These are phyloP conservation scores for Wallacemonas collosoma DNA, from an alignment of 208 protist genomes.

Conservation along the genomic window DNA sequence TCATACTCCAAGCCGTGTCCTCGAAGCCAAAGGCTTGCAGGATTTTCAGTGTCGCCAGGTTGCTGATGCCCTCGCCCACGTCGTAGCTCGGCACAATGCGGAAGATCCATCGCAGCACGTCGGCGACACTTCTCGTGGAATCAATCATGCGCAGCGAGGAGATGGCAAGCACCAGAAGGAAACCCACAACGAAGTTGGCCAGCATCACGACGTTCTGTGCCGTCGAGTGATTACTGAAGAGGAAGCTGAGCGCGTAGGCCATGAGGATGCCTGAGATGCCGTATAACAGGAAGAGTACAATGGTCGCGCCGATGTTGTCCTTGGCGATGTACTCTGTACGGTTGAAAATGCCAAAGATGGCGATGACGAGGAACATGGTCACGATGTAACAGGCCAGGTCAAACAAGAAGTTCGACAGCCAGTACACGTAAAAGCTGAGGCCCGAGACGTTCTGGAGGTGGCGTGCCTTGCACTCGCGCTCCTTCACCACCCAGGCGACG, in stretches of 20 bases:
- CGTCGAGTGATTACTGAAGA: constrained; percentile 56
- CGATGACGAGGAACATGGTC: constrained; percentile 47
- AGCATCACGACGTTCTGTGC: constrained; percentile 67
- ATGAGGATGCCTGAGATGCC: constrained; percentile 47
- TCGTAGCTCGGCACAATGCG: constrained; percentile 63
- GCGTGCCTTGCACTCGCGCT: constrained; percentile 51
- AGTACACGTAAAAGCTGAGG: constrained; percentile 57
- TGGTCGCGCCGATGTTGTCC: constrained; percentile 36
- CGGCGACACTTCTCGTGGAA: constrained; percentile 33
- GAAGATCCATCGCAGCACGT: constrained; percentile 47
- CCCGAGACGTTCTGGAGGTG: constrained; percentile 68
- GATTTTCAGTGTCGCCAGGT: constrained; percentile 29
- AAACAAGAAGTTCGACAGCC: constrained; percentile 69
- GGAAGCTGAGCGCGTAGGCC: constrained; percentile 51
- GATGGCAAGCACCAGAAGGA: constrained; percentile 51
- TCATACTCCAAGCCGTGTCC: constrained; percentile 32
- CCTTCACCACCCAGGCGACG: constrained; percentile 56
- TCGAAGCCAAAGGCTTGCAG: constrained; percentile 22
- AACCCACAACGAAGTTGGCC: constrained; percentile 64
- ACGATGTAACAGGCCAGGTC: constrained; percentile 54
- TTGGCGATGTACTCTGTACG: constrained; percentile 45
- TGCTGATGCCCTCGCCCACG: constrained; percentile 66
- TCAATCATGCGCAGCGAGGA: constrained; percentile 32
- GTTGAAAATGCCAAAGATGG: constrained; percentile 47
- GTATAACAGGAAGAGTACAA: constrained; percentile 56